A percentile compares a stretch with the other conserved stretches of the same genome.
phyloP scores from a whole-genome alignment of 139 green algal genomes.

The Volvox africanus region DNA sequence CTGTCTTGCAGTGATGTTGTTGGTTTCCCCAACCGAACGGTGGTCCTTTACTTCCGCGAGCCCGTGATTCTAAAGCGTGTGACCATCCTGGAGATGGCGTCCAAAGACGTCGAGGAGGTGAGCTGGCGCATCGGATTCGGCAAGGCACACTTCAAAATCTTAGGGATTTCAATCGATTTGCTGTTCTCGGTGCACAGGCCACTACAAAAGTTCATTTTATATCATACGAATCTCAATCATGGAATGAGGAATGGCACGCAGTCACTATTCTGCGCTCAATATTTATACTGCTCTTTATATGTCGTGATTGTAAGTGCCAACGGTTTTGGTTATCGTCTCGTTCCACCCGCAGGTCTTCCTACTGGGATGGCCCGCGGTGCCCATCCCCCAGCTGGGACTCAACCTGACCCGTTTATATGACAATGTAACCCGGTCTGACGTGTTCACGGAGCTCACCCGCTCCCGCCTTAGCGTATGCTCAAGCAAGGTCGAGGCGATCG shows the following conservation, averaged over 20 bases:
- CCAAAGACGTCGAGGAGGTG: neutral
- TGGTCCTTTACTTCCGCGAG: conserved; percentile 25
- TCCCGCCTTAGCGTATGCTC: neutral
- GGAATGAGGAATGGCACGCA: too few relatives aligned
- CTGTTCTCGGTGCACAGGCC: too few relatives aligned
- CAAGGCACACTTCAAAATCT: too few relatives aligned
- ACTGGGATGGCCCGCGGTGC: conserved; percentile 12
- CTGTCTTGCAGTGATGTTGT: neutral
- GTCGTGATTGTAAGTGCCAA: too few relatives aligned
- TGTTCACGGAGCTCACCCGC: neutral
- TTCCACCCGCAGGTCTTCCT: neutral
- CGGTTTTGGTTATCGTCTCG: too few relatives aligned
- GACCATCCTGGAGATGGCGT: neutral
- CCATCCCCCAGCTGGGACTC: neutral
- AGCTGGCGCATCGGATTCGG: neutral
- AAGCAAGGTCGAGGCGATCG: neutral
- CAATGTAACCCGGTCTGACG: neutral
- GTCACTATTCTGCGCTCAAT: too few relatives aligned
- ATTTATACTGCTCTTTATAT: too few relatives aligned
- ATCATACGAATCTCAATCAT: too few relatives aligned
- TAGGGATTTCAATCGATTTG: too few relatives aligned
- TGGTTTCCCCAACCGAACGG: neutral
- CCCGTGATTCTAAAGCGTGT: conserved; percentile 1
- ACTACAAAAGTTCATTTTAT: too few relatives aligned
- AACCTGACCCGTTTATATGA: neutral